Evolutionary conservation across 139 green algal genomes (phyloP).

Genomic region (Desmodesmus armatus): DNA sequence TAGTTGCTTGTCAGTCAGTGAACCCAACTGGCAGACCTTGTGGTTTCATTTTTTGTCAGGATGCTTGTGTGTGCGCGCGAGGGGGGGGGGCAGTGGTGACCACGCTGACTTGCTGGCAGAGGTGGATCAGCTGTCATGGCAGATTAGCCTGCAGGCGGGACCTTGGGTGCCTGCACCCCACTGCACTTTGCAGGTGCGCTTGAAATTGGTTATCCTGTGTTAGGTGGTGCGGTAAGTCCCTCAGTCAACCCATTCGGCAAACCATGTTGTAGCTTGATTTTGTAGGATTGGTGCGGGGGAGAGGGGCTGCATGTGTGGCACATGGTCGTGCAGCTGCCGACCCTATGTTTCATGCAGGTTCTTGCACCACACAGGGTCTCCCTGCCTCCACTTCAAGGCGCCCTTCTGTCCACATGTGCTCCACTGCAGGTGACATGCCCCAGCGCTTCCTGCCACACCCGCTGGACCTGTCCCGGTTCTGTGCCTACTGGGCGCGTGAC

Average conservation of each 20-base stretch:
- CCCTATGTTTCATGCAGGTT: too few species aligned
- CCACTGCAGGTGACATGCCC: background rate
- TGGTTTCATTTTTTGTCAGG: background rate
- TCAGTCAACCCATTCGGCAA: too few species aligned
- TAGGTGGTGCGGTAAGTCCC: too few species aligned
- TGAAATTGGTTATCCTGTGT: too few species aligned
- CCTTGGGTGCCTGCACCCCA: conserved; percentile 29
- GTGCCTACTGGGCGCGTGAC: conserved; percentile 58
- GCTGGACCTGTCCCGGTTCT: conserved; percentile 7
- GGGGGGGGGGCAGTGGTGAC: background rate
- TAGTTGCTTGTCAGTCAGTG: background rate
- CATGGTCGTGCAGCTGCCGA: too few species aligned
- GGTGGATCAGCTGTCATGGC: conserved; percentile 11
- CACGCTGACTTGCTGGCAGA: background rate
- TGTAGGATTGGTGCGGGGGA: too few species aligned
- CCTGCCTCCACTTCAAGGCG: background rate
- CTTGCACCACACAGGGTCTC: too few species aligned
- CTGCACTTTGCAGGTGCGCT: conserved; percentile 21
- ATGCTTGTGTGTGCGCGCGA: too few species aligned
- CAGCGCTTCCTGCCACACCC: conserved; percentile 43
- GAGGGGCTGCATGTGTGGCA: too few species aligned
- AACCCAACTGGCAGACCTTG: background rate
- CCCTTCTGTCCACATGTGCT: background rate
- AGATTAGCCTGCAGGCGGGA: background rate
- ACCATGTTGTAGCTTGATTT: too few species aligned